Percentiles rank a stretch among this genome's conserved stretches.
Conservation (phyloP, 345 rosid genomes). For the Citrus mangshanensis region DNA sequence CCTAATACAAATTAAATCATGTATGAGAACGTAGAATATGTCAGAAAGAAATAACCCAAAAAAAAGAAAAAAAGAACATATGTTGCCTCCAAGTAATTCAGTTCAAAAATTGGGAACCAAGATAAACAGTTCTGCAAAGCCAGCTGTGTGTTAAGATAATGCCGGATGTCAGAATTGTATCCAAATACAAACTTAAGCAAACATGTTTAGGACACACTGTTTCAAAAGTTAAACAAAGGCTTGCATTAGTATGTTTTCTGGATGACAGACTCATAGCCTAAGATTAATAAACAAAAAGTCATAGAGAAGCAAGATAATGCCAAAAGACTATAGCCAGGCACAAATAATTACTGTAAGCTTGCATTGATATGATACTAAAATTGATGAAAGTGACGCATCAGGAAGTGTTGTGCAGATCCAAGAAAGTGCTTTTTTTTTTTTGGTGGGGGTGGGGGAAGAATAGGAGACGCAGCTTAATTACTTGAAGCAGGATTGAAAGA, state of each 20-base stretch:
- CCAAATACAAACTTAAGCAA: not conserved
- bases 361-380: not conserved
- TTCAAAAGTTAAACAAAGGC: not conserved
- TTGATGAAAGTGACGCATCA: not conserved
- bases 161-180: not conserved
- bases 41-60: not conserved
- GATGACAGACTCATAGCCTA: not conserved
- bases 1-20: conserved; percentile 40
- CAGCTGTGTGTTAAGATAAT: not conserved
- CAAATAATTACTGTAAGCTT: not conserved
- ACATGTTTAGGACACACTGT: not conserved
- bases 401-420: not conserved
- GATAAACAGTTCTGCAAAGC: not conserved
- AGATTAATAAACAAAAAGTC: not conserved
- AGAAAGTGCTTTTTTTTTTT: not conserved
- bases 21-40: not conserved
- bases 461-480: not conserved
- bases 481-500: not conserved
- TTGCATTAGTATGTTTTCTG: not conserved
- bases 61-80: not conserved
- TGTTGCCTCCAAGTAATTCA: not conserved
- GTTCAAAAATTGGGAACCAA: not conserved
- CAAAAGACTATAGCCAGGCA: not conserved
- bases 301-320: not conserved
- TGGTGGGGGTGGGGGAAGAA: not conserved